A percentile compares a stretch with the other conserved stretches of the same genome.
phyloP scores from a whole-genome alignment of 345 rosid species.

The Moricandia arvensis region DNA sequence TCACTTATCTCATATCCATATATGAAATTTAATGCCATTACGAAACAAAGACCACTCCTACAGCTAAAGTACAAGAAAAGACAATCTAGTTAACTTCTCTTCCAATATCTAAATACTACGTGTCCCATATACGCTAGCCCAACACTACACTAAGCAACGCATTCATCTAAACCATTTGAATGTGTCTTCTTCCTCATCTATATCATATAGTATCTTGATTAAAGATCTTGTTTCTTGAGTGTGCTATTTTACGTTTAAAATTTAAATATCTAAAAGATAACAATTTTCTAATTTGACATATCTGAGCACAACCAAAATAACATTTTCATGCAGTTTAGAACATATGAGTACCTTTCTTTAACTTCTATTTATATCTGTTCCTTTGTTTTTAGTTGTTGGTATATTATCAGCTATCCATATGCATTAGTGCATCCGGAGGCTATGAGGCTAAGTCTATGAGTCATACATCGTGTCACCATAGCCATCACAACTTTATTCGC shows the following conservation, averaged over 20 bases:
- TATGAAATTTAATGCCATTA: too few species aligned
- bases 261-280: not conserved
- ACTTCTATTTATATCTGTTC: not conserved
- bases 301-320: not conserved
- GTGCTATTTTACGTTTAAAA: not conserved
- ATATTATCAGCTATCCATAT: slow-evolving; percentile 77
- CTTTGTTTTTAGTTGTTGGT: slow-evolving; percentile 61
- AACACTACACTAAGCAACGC: slow-evolving; percentile 24
- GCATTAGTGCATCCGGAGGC: slow-evolving; percentile 91
- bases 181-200: slow-evolving; percentile 21
- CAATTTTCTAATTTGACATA: not conserved
- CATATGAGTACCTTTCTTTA: not conserved
- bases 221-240: not conserved
- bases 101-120: slow-evolving; percentile 7
- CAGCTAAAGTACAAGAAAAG: too few species aligned
- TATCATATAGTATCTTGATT: not conserved
- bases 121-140: slow-evolving; percentile 5
- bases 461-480: slow-evolving; percentile 52
- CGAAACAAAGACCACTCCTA: too few species aligned
- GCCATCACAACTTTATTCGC: slow-evolving; percentile 61
- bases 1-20: too few species aligned
- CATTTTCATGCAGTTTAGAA: not conserved
- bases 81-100: too few species aligned
- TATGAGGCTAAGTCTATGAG: slow-evolving; percentile 84
- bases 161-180: slow-evolving; percentile 18